A percentile compares a stretch with the other conserved stretches of the same genome.
Evolutionary conservation across 495 filamentous ascomycete genomes (phyloP).

Genomic region (Trichoderma virens): DNA sequence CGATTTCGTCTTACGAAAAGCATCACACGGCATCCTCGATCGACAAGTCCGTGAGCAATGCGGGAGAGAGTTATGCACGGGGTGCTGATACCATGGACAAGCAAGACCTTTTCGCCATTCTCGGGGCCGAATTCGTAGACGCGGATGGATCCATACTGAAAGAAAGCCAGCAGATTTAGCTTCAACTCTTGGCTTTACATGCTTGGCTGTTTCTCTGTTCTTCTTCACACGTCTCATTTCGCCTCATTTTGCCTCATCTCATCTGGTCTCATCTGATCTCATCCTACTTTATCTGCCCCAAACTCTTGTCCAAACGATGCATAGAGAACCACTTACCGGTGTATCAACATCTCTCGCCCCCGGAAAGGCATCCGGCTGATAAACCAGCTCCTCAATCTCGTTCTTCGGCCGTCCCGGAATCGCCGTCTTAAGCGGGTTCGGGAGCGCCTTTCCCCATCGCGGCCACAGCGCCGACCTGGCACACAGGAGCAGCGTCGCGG

Average conservation of each 20-base stretch:
- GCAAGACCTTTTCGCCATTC: slow-evolving; percentile 65
- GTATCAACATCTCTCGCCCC: slow-evolving; percentile 38
- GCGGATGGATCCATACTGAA: slow-evolving; percentile 67
- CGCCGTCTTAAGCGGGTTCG: slow-evolving; percentile 28
- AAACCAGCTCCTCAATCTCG: slow-evolving; percentile 25
- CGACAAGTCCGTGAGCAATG: slow-evolving; percentile 60
- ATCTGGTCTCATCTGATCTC: background rate
- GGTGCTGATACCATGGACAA: slow-evolving; percentile 83
- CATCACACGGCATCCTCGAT: slow-evolving; percentile 71
- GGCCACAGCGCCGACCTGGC: slow-evolving; percentile 27
- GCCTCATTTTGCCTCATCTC: slow-evolving; percentile 6
- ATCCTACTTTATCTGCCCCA: background rate
- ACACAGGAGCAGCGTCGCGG: slow-evolving; percentile 23
- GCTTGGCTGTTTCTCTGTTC: too few species aligned
- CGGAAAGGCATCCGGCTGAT: slow-evolving; percentile 32
- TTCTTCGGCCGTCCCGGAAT: slow-evolving; percentile 23
- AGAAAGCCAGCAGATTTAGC: slow-evolving; percentile 27
- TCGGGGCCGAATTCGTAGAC: slow-evolving; percentile 91
- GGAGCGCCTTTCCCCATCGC: slow-evolving; percentile 24
- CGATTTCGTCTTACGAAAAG: slow-evolving; percentile 44
- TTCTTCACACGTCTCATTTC: too few species aligned
- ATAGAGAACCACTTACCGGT: slow-evolving; percentile 24
- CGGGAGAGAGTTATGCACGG: slow-evolving; percentile 65
- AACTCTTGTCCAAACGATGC: background rate
- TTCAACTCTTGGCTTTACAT: too few species aligned